These are phyloP conservation scores for Quercus glauca DNA, from an alignment of 306 rosid species.

Conservation along the genomic window DNA sequence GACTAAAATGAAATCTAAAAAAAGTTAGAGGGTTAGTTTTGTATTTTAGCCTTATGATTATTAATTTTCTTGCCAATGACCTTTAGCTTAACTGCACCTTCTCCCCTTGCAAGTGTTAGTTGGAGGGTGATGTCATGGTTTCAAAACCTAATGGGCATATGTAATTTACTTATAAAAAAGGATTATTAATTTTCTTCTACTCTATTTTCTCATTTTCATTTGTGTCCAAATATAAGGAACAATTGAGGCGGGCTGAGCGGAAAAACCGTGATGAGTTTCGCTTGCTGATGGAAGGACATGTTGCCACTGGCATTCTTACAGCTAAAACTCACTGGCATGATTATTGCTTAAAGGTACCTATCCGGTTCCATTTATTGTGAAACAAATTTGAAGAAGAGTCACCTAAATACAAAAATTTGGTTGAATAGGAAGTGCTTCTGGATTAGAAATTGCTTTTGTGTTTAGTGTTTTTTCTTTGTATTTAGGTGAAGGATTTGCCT, in stretches of 20 bases:
- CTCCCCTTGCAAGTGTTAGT: too few relatives aligned
- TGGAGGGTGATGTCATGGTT: too few relatives aligned
- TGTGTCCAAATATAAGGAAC: constrained; percentile 50
- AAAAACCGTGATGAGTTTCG: constrained; percentile 97
- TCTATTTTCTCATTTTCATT: constrained; percentile 24
- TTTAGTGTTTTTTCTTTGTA: constrained; percentile 19
- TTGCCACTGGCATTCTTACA: constrained; percentile 60
- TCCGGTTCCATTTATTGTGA: constrained; percentile 5
- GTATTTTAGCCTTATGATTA: too few relatives aligned
- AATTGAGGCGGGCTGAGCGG: constrained; percentile 75
- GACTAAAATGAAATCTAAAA: too few relatives aligned
- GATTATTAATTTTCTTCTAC: constrained; percentile 15
- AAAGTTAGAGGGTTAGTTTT: too few relatives aligned
- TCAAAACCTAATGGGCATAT: too few relatives aligned
- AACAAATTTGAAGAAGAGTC: neutral
- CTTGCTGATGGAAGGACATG: constrained; percentile 80
- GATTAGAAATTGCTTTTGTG: constrained; percentile 13
- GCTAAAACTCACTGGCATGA: constrained; percentile 91
- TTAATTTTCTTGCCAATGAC: neutral
- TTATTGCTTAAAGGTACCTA: constrained; percentile 77
- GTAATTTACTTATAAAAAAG: too few relatives aligned
- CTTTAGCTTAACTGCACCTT: too few relatives aligned
- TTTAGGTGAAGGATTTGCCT: constrained; percentile 80
- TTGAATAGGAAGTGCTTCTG: neutral
- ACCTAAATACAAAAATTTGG: neutral